Conservation (phyloP, 139 green algal species). For the Chlorella sp. region DNA sequence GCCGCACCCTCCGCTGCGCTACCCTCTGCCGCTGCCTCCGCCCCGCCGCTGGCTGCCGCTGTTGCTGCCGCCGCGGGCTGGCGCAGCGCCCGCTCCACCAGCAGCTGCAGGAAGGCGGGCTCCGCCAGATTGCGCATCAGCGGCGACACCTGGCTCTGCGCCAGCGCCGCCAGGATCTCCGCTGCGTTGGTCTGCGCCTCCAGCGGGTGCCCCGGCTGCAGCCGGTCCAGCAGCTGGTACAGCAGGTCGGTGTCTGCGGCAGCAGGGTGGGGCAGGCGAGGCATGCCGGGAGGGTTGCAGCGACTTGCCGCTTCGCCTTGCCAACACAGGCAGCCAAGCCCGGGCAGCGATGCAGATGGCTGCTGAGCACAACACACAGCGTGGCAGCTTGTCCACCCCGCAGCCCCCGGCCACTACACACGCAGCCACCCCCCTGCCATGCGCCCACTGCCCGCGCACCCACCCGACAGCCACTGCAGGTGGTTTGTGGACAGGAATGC, state of each 20-base stretch:
- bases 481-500: conserved; percentile 33
- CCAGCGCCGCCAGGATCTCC: conserved; percentile 86
- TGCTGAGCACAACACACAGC: no score
- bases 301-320: not conserved
- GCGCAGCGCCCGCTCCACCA: conserved; percentile 48
- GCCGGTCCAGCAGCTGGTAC: conserved; percentile 68
- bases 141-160: conserved; percentile 71
- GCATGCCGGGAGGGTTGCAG: not conserved
- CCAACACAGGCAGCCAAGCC: not conserved
- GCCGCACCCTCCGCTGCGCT: conserved; percentile 18
- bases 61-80: not conserved
- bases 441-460: no score
- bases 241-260: conserved; percentile 72
- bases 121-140: conserved; percentile 70
- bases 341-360: not conserved
- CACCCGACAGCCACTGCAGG: conserved; percentile 35
- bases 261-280: not conserved
- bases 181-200: conserved; percentile 79
- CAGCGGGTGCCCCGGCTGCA: conserved; percentile 46
- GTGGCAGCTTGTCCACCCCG: no score
- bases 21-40: conserved; percentile 11
- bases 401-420: not conserved
- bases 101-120: conserved; percentile 41
- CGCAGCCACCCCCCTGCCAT: not conserved
- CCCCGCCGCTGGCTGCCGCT: not conserved